Conservation (phyloP, 108 stramenopile genomes). For the Skeletonema costatum region DNA sequence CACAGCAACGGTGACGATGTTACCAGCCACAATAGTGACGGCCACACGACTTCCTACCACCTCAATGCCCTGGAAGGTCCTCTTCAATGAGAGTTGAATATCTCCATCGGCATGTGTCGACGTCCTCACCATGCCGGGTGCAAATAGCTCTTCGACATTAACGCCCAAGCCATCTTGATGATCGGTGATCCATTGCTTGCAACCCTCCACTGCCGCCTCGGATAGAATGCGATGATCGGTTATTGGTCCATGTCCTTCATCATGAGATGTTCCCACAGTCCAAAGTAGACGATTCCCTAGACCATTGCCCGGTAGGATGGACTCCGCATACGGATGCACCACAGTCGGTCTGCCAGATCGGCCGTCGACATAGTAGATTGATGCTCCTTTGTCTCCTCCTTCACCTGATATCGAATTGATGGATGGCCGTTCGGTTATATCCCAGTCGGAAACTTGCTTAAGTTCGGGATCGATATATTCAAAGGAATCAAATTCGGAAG, state of each 20-base stretch:
- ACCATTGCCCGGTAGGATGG: slow-evolving; percentile 17
- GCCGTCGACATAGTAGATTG: neutral
- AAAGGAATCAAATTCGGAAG: neutral
- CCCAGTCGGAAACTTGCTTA: neutral
- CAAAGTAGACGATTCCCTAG: slow-evolving; percentile 15
- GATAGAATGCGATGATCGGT: slow-evolving; percentile 5
- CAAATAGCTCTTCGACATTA: slow-evolving; percentile 15
- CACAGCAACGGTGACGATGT: neutral
- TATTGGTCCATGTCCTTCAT: slow-evolving; percentile 9
- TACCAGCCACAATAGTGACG: slow-evolving; percentile 19
- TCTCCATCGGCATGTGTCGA: slow-evolving; percentile 14
- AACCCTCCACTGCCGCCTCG: neutral
- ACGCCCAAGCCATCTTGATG: slow-evolving; percentile 10
- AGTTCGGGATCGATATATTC: neutral
- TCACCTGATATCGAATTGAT: neutral
- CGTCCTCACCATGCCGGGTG: slow-evolving; percentile 1
- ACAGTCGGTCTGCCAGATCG: slow-evolving; percentile 18
- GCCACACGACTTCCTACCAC: slow-evolving; percentile 17
- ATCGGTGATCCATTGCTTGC: slow-evolving; percentile 4
- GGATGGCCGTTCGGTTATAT: neutral
- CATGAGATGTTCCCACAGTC: slow-evolving; percentile 15
- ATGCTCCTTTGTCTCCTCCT: neutral
- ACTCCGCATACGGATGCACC: neutral
- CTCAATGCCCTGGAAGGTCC: slow-evolving; percentile 11
- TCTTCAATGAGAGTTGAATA: slow-evolving; percentile 20